Base-by-base conservation (phyloP, 2,329 filamentous ascomycete species). In the Sporothrix dimorphospora region DNA sequence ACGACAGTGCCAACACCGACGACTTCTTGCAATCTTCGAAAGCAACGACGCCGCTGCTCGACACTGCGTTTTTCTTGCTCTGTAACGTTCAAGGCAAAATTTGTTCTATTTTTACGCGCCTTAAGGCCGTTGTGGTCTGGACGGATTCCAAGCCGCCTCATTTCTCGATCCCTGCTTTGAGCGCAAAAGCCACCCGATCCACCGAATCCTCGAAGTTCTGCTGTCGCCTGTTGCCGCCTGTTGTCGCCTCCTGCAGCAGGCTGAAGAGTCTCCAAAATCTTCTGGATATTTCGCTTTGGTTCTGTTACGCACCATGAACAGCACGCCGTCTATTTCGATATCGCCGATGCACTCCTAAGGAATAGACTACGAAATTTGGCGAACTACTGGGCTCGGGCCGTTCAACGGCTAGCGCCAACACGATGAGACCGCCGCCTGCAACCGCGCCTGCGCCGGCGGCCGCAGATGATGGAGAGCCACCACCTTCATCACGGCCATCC, bases 391-490 rank as follows among this genome's bases (percentile, higher is more conserved):
- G 72, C 14, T 59, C 72, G 69, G 72, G 55, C 72, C 72, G 72
- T 71, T 27, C 70, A 47, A 65, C 55, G 45, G 71, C 53, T 69
- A 72, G 71, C 63, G 69, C 71, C 68, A 69, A 71, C 73, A 57
- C 65, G 27, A 72, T 71, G 72, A 71, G 24, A 38, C 45, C 67
- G 38, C 40, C 67, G 45, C 63, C 42, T 21, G 63, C 42, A 34
- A 67, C 65, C 27, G 67, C 68, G 30, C 38, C 61, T 9, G 42
- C 59, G 34, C 24, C 72, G 38, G 57, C 57, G 21, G 21, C 59
- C 45, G 38, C 30, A 16, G 66, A 24, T 14, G 69, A 68, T 24
- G 61, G 51, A 51, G 66, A 70, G 24, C 34, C 65, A 24, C 68
- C 69, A 45, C 49, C 65, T 6, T 21, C 57, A 66, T 65, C 69